phyloP scores from a whole-genome alignment of 2,329 filamentous ascomycete species.

The Graphilbum fragrans region DNA sequence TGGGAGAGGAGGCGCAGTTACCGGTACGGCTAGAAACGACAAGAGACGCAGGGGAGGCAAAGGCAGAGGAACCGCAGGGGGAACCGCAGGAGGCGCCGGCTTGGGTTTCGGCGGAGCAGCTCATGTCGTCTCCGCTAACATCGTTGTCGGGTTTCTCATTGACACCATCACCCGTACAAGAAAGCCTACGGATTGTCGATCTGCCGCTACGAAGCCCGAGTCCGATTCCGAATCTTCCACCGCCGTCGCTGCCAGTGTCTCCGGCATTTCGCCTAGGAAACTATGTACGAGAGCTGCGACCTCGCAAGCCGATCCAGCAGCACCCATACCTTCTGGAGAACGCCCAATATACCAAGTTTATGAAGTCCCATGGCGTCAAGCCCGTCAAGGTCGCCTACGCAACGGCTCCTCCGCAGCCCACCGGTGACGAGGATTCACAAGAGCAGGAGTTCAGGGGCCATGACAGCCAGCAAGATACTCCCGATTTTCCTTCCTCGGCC shows the following conservation, averaged over 20 bases:
- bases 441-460: constrained; percentile 38
- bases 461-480: neutral
- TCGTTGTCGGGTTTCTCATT: constrained; percentile 3
- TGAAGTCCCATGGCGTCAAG: constrained; percentile 42
- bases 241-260: constrained; percentile 6
- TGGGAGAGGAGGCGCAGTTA: too few species aligned
- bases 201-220: neutral
- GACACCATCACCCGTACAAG: neutral
- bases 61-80: too few species aligned
- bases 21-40: too few species aligned
- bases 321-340: constrained; percentile 47
- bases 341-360: constrained; percentile 37
- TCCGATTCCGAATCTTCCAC: neutral
- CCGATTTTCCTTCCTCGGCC: neutral
- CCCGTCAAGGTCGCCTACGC: constrained; percentile 31
- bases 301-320: constrained; percentile 48
- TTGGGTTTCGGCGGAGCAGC: neutral
- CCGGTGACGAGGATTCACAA: constrained; percentile 29
- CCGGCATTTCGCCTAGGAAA: constrained; percentile 13
- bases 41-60: too few species aligned
- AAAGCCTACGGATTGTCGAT: neutral
- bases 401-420: constrained; percentile 14
- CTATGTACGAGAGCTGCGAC: constrained; percentile 38
- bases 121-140: constrained; percentile 6
- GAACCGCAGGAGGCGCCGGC: neutral